A percentile compares a stretch with the other conserved stretches of the same genome.
Evolutionary conservation across 495 filamentous ascomycete genomes (phyloP).

Genomic region (Trypethelium eluteriae): DNA sequence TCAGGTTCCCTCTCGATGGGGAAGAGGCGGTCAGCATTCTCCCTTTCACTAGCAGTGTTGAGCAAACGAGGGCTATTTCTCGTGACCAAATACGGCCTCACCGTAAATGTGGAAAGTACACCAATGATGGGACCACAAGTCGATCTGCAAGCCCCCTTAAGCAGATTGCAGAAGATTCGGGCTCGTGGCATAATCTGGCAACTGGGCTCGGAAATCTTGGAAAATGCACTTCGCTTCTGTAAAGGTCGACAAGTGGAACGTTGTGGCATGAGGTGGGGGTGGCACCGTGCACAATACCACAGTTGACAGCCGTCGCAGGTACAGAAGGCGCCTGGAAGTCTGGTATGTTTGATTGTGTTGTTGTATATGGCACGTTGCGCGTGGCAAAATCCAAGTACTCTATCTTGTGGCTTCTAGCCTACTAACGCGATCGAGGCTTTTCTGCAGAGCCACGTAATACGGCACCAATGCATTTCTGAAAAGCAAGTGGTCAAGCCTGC

Average conservation of each 20-base stretch:
- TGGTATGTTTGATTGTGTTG: neutral
- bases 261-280: neutral
- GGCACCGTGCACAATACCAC: neutral
- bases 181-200: neutral
- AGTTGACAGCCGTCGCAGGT: constrained; percentile 10
- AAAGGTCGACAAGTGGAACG: neutral
- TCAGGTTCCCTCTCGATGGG: neutral
- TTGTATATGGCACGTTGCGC: neutral
- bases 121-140: neutral
- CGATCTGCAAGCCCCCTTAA: neutral
- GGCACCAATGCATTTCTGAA: neutral
- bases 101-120: neutral
- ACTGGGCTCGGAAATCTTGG: neutral
- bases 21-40: neutral
- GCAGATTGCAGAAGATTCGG: neutral
- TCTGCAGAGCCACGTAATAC: neutral
- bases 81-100: neutral
- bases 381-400: neutral
- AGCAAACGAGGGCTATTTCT: neutral
- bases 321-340: neutral
- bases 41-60: neutral
- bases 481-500: neutral
- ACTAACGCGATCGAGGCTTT: neutral
- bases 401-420: neutral
- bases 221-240: neutral